These are phyloP conservation scores for Phytophthora multivora DNA, from an alignment of 352 stramenopile species.

Conservation along the genomic window DNA sequence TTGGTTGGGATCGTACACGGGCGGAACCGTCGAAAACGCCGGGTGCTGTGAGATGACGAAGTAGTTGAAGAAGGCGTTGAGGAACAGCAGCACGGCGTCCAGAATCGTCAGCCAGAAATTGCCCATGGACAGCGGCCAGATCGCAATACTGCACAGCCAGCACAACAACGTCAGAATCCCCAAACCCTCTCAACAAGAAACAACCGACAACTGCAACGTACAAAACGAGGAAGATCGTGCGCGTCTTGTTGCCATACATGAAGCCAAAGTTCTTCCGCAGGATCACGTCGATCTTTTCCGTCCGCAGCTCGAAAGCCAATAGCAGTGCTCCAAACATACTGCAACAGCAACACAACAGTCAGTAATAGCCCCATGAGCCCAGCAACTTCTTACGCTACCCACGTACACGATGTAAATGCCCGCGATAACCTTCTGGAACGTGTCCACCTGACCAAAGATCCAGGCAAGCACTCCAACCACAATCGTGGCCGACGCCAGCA, in stretches of 20 bases:
- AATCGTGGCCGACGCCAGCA: conserved; percentile 77
- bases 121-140: conserved; percentile 90
- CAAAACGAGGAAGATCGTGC: conserved; percentile 89
- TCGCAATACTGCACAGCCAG: conserved; percentile 71
- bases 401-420: conserved; percentile 90
- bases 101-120: conserved; percentile 91
- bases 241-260: conserved; percentile 91
- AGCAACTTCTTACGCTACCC: not conserved
- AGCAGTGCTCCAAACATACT: conserved; percentile 84
- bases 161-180: conserved; percentile 40
- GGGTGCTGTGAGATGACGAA: conserved; percentile 88
- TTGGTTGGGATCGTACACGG: conserved; percentile 32
- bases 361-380: not conserved
- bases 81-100: conserved; percentile 85
- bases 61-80: conserved; percentile 93
- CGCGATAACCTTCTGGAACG: conserved; percentile 83
- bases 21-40: conserved; percentile 55
- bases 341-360: conserved; percentile 13
- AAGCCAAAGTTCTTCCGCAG: conserved; percentile 89
- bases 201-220: conserved; percentile 38
- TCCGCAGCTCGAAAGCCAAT: conserved; percentile 85
- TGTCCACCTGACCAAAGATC: conserved; percentile 79
- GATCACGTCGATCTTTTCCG: conserved; percentile 78
- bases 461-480: conserved; percentile 73
- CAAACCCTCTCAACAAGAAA: not conserved